Evolutionary conservation across 2,329 filamentous ascomycete genomes (phyloP), one percentile per base, ranked within the genome.

Genomic region (Periglandula ipomoeae): DNA sequence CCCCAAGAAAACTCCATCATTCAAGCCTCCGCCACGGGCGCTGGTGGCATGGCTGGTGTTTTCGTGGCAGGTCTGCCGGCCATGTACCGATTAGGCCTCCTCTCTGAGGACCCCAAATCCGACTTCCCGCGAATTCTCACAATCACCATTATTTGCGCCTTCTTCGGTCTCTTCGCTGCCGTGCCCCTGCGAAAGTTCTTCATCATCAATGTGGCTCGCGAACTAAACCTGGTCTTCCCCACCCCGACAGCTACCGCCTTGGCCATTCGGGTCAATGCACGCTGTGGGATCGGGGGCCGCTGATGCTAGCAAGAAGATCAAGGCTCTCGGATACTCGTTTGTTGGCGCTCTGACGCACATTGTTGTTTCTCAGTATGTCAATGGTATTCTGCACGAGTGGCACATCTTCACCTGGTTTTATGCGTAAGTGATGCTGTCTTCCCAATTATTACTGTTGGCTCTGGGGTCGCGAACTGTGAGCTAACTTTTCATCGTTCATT

Each of bases 181-280:
- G 80, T 78, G 0, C 79, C 79, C 7, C 70, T 82, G 19, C 77
- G 81, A 50, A 82, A 82, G 59, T 84, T 85, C 68, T 85, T 84
- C 68, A 76, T 85, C 61, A 76, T 84, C 61, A 78, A 82, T 50
- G 77, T 83, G 11, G 78, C 78, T 3, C 70, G 78, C 9, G 78
- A 82, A 62, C 65, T 82, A 27, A 73, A 72, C 49, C 69, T 82
- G 40, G 70, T 82, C 49, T 82, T 82, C 63, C 79, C 79, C 2
- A 75, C 77, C 0, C 62, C 78, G 0, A 78, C 78, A 23, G 79
- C 79, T 2, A 80, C 78, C 1, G 79, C 78, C 23, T 71, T 81
- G 64, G 78, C 78, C 1, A 82, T 83, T 50, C 73, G 78, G 7
- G n/a, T 75, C 71, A n/a, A 82, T 82, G 78, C 79, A 82, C 58